Evolutionary conservation across 148 eudicot species (phyloP), one percentile per base, ranked within the genome.

Genomic region (Heliosperma pusillum): DNA sequence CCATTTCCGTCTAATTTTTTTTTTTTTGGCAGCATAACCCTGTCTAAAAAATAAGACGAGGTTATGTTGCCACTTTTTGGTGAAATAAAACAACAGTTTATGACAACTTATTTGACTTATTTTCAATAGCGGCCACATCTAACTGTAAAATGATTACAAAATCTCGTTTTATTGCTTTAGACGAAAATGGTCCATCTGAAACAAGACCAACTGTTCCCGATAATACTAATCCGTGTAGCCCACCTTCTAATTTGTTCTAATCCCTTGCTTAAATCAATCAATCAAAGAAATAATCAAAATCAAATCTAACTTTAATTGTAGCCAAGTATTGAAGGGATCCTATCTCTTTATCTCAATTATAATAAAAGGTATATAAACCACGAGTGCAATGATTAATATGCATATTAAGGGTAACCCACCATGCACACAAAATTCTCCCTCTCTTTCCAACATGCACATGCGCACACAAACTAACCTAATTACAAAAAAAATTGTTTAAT

Each of bases 331-430:
- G 67, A 75, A 69, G 79, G 61, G 80, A 69, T 78, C 80, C 75
- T 74, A 45, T 71, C 62, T 63, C 44, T 30, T 26, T 10, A 36
- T 69, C 3, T 55, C 3, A 0, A 9, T 20, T 47, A n/a, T 30
- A 24, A 24, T 45, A 70, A 74, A 74, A 67, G 60, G 5, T 9
- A 27, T 25, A 27, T 50, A 55, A 74, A 70, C 81, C 83, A 83
- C 86, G 81, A 83, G 86, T 55, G 81, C 83, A 83, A 83, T 80
- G 66, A 83, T 83, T 78, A 68, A 30, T 21, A 19, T 77, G 59
- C 68, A 68, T 45, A 40, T 68, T 56, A 58, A 65, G 60, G 45
- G 52, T 30, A 65, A 70, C 76, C 79, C 79, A 66, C 63, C 83
- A 55, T 30, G 55, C 26, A 69, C 69, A 75, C 53, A 64, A 69